Conservation (phyloP, 805 yeast genomes). For the Wickerhamomyces ciferrii region DNA sequence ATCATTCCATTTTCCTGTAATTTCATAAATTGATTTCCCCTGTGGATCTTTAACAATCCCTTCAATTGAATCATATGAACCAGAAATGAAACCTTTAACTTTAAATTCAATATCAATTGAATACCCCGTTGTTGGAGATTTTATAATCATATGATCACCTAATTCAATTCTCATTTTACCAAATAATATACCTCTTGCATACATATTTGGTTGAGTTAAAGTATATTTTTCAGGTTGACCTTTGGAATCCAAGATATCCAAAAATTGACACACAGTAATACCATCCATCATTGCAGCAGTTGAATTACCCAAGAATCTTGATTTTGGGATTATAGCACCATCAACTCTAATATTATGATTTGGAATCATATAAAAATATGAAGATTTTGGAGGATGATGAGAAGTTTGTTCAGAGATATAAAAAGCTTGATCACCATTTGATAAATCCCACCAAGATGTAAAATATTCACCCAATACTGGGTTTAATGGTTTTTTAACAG, state of each 20-base stretch:
- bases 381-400: constrained; percentile 97
- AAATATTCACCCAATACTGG: constrained; percentile 93
- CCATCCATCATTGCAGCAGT: constrained; percentile 99
- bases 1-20: constrained; percentile 94
- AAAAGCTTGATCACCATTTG: constrained; percentile 66
- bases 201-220: constrained; percentile 92
- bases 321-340: constrained; percentile 83
- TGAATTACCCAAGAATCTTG: constrained; percentile 88
- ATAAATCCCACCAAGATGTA: constrained; percentile 88
- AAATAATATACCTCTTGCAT: constrained; percentile 88
- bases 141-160: constrained; percentile 85
- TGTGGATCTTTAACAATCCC: constrained; percentile 58
- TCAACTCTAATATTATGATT: constrained; percentile 77
- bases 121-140: constrained; percentile 51
- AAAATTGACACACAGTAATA: constrained; percentile 60
- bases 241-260: constrained; percentile 45
- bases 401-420: constrained; percentile 93
- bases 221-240: constrained; percentile 64
- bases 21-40: constrained; percentile 54
- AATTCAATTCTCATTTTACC: constrained; percentile 87
- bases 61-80: constrained; percentile 84
- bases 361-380: constrained; percentile 86
- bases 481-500: constrained; percentile 94
- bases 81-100: constrained; percentile 90
- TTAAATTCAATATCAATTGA: constrained; percentile 88